Evolutionary conservation across 441 rosid species (phyloP).

Genomic region (Populus hybrid): DNA sequence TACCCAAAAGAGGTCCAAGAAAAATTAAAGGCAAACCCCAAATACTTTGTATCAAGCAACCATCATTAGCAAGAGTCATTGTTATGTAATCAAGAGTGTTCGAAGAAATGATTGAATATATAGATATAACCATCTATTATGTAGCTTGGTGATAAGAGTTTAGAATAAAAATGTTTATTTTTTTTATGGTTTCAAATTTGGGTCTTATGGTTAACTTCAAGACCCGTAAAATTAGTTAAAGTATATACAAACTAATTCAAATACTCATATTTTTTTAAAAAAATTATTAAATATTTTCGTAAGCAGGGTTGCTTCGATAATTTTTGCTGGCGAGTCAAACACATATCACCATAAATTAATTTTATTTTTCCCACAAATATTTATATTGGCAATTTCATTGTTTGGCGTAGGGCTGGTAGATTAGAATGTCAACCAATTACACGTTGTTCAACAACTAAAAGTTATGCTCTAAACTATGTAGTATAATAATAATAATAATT

Average conservation of each 20-base stretch:
- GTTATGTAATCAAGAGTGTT: background rate
- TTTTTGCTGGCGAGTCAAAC: background rate
- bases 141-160: too few relatives aligned
- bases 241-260: too few relatives aligned
- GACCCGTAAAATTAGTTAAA: too few relatives aligned
- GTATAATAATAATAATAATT: too few relatives aligned
- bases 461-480: background rate
- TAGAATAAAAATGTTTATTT: too few relatives aligned
- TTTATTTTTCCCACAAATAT: background rate
- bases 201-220: too few relatives aligned
- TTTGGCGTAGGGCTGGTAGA: background rate
- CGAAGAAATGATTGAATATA: background rate
- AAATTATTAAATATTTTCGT: too few relatives aligned
- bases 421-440: slow-evolving; percentile 1
- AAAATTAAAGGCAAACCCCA: background rate
- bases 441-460: slow-evolving; percentile 1
- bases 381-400: background rate
- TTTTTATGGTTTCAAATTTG: too few relatives aligned
- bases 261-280: too few relatives aligned
- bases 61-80: background rate
- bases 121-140: too few relatives aligned
- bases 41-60: background rate
- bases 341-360: too few relatives aligned
- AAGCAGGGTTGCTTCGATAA: background rate
- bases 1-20: background rate